Conservation (phyloP, 2,329 filamentous ascomycete species). For the Didymosphaeria variabile region DNA sequence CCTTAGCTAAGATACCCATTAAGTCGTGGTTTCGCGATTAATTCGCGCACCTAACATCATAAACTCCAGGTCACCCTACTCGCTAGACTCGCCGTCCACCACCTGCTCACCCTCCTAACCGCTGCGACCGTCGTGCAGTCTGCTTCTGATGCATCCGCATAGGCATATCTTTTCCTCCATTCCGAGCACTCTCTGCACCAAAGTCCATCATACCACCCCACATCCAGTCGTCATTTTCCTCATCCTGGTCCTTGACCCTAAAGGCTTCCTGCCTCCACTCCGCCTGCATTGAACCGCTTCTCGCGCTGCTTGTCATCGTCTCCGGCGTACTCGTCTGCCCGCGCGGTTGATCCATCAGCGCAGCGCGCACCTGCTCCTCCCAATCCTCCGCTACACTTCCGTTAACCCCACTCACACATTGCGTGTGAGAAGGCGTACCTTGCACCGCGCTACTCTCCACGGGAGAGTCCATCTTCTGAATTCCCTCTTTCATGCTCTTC, state of each 20-base stretch:
- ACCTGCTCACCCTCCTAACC: not conserved
- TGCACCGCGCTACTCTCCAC: not conserved
- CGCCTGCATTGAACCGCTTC: not conserved
- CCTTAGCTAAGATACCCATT: not conserved
- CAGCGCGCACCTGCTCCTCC: slow-evolving; percentile 1
- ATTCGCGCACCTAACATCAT: not conserved
- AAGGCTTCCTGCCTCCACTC: not conserved
- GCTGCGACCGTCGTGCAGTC: not conserved
- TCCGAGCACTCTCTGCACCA: not conserved
- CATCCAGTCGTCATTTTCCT: slow-evolving; percentile 15
- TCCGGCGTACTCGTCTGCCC: not conserved
- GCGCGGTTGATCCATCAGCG: not conserved
- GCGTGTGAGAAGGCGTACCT: not conserved
- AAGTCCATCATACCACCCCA: slow-evolving; percentile 11
- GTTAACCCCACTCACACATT: not conserved
- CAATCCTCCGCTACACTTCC: not conserved
- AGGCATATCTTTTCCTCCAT: not conserved
- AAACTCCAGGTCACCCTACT: not conserved
- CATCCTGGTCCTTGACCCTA: not conserved
- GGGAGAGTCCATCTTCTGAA: not conserved
- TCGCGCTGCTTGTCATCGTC: not conserved
- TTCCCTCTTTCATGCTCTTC: not conserved
- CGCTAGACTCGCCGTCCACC: not conserved
- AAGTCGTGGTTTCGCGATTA: not conserved
- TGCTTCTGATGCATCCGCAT: not conserved